Evolutionary conservation across 805 yeast genomes (phyloP), one percentile per base, ranked within the genome.

Genomic region (Millerago galiae): DNA sequence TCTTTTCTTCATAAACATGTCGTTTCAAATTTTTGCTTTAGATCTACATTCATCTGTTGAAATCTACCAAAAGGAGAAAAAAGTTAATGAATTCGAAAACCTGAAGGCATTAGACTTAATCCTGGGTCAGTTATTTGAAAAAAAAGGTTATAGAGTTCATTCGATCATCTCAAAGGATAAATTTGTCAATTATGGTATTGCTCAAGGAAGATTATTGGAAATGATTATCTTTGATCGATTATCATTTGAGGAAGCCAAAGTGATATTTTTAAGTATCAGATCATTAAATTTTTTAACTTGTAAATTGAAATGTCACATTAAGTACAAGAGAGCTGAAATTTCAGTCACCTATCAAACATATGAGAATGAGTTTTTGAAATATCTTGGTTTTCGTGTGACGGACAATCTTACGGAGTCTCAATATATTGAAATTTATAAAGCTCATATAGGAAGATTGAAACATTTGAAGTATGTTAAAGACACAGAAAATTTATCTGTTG

Each of bases 141-240:
- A 1, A 5, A 37, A 17, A 33, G 41, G 41, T 7, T 13, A 6
- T 9, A 10, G 6, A 3, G 34, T 41, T 24, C 44, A 41, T 31
- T 37, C 41, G 1, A 41, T 37, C 12, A 37, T 37, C 14, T 37
- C 44, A 9, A 8, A 8, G 5, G 14, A 34, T 14, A 34, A 33
- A 18, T n/a, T 5, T 12, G 34, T 33, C 31, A 41, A 41, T 29
- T 8, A 37, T 26, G 44, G 21, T 10, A 41, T 41, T 12, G 8
- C 37, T 27, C 44, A 41, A 33, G 44, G 44, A 28, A 37, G 44
- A 18, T 25, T 41, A 6, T 29, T 41, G 12, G 44, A 41, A 18
- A 27, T 41, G 44, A 41, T 41, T 18, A 36, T 26, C 4, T 27
- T 41, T 12, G 44, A 41, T 32, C 6, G n/a, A 3, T 14, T 41